Base-by-base conservation (phyloP, 257 asterid genomes). In the Mentha longifolia region DNA sequence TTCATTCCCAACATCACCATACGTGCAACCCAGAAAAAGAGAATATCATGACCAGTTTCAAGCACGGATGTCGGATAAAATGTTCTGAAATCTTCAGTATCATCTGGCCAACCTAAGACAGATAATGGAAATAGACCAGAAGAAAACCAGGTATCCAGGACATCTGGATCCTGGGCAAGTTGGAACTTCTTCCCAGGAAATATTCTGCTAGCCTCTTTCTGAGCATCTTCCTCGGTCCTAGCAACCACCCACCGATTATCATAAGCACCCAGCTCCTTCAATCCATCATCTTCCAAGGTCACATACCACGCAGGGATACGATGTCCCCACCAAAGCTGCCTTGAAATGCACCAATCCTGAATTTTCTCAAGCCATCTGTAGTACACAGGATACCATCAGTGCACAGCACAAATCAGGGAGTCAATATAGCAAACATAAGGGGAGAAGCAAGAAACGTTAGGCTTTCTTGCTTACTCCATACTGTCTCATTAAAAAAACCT, bases 301-400 rank as follows among this genome's bases (percentile, higher is more conserved):
- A 82, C 97, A 77, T 91, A 94, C 97, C 97, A 94, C 43, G 99
- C 97, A 19, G 97, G 97, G 76, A 91, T 75, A 39, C 92, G 95
- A 65, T 91, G 99, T 62, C 99, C 99, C 99, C 97, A 94, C 99
- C 99, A 94, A 73, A 94, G 95, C 78, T 94, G 99, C 80, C 99
- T 86, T 70, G 99, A 94, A 77, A 94, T 81, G 83, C 99, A 94
- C 97, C 99, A 94, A 81, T 91, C 97, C 61, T 89, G 97, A 73
- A 91, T 94, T 63, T 94, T 91, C 80, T 89, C 97, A 61, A 94
- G 99, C 99, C 99, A 94, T 82, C 99, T 94, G 85, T 77, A 78
- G 77, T 17, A 67, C 58, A 50, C 74, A 77, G 66, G 55, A 63
- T 45, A 68, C 39, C 7, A 33, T 47, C 42, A 72, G 42, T 41